Conservation (phyloP, 2,329 filamentous ascomycete genomes). For the Colletotrichum spaethianum region DNA sequence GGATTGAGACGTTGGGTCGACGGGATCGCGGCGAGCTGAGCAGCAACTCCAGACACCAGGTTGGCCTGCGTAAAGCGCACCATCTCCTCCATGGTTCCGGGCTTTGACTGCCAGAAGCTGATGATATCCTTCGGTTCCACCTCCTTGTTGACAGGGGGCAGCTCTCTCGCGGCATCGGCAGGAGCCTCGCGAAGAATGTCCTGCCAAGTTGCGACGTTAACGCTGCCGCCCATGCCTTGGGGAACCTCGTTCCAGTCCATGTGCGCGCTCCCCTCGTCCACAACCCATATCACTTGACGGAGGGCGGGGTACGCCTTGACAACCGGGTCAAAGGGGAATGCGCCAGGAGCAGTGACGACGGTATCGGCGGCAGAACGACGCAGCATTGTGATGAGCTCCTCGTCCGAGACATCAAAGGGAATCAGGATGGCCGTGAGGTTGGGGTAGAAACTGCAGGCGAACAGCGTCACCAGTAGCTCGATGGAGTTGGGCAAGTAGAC, state of each 20-base stretch:
- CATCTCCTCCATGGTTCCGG: constrained; percentile 73
- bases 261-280: constrained; percentile 89
- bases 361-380: constrained; percentile 82
- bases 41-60: constrained; percentile 87
- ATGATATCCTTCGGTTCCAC: constrained; percentile 69
- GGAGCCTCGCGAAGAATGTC: constrained; percentile 84
- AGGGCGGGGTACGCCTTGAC: constrained; percentile 78
- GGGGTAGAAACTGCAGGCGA: constrained; percentile 89
- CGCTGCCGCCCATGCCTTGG: constrained; percentile 78
- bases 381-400: constrained; percentile 80
- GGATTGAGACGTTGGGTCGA: constrained; percentile 79
- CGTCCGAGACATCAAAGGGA: constrained; percentile 82
- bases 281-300: constrained; percentile 89
- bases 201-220: constrained; percentile 94
- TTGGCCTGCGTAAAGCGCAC: constrained; percentile 87
- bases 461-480: constrained; percentile 85
- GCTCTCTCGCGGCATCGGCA: constrained; percentile 68
- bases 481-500: constrained; percentile 94
- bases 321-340: constrained; percentile 84
- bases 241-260: constrained; percentile 96
- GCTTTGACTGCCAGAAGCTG: constrained; percentile 75
- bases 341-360: constrained; percentile 86
- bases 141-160: constrained; percentile 75
- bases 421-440: constrained; percentile 87
- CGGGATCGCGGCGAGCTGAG: constrained; percentile 83